Conservation (phyloP, 805 yeast genomes). For the Cyberlindnera nakhonratchasimensis region DNA sequence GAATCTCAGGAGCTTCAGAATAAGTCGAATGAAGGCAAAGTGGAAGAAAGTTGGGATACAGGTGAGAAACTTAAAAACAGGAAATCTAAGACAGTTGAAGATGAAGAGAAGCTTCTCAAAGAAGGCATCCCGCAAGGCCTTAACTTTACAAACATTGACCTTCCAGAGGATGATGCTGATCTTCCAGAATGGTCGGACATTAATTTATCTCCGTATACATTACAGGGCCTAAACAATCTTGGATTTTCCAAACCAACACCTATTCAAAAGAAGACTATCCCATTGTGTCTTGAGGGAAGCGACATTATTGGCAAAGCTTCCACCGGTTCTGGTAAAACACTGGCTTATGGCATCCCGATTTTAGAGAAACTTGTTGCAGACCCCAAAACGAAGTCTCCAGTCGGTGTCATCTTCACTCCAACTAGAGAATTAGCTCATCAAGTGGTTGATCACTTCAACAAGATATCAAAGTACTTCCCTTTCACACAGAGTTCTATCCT, state of each 20-base stretch:
- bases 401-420: slow-evolving; percentile 86
- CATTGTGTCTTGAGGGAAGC: slow-evolving; percentile 63
- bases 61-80: slow-evolving; percentile 21
- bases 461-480: slow-evolving; percentile 49
- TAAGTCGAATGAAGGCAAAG: slow-evolving; percentile 18
- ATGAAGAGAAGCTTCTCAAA: slow-evolving; percentile 19
- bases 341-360: slow-evolving; percentile 93
- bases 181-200: slow-evolving; percentile 60
- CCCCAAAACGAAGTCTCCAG: slow-evolving; percentile 41
- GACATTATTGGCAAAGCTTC: slow-evolving; percentile 96
- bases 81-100: slow-evolving; percentile 16
- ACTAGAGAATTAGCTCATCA: slow-evolving; percentile 96
- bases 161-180: slow-evolving; percentile 35
- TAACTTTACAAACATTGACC: slow-evolving; percentile 32
- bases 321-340: slow-evolving; percentile 96
- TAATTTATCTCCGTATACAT: slow-evolving; percentile 48
- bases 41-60: slow-evolving; percentile 21
- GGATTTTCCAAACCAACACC: slow-evolving; percentile 74
- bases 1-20: slow-evolving; percentile 24
- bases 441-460: slow-evolving; percentile 74
- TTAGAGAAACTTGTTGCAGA: slow-evolving; percentile 55
- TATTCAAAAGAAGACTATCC: slow-evolving; percentile 75
- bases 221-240: slow-evolving; percentile 57
- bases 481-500: slow-evolving; percentile 56
- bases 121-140: slow-evolving; percentile 25